Evolutionary conservation across 306 rosid species (phyloP).

Genomic region (Leucaena leucocephala): DNA sequence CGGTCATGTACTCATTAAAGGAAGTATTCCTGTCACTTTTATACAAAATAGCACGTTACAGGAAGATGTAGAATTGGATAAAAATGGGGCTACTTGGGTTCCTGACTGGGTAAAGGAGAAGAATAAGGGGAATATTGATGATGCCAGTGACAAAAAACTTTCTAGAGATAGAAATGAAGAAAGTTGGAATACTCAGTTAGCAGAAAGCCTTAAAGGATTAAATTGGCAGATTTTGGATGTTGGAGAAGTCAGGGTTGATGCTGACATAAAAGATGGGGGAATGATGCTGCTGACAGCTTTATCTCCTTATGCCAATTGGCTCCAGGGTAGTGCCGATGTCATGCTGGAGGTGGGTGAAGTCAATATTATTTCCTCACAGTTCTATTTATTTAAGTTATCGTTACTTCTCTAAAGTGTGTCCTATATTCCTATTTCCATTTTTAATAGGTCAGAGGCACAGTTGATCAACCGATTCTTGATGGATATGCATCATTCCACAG

Average conservation of each 20-base stretch:
- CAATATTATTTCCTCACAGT: slow-evolving; percentile 21
- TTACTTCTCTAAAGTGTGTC: slow-evolving; percentile 28
- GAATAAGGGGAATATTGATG: slow-evolving; percentile 57
- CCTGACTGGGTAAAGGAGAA: slow-evolving; percentile 91
- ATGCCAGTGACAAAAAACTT: slow-evolving; percentile 63
- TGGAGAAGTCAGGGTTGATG: slow-evolving; percentile 95
- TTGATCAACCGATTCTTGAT: slow-evolving; percentile 84
- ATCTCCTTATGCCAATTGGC: slow-evolving; percentile 95
- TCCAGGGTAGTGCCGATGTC: slow-evolving; percentile 88
- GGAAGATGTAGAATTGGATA: slow-evolving; percentile 71
- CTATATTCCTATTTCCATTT: slow-evolving; percentile 42
- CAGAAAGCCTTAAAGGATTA: slow-evolving; percentile 91
- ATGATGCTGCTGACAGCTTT: slow-evolving; percentile 88
- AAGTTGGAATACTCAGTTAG: slow-evolving; percentile 82
- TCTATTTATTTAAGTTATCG: slow-evolving; percentile 22
- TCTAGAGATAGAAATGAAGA: slow-evolving; percentile 91
- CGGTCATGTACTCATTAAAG: slow-evolving; percentile 93
- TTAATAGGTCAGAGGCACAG: slow-evolving; percentile 86
- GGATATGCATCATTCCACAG: slow-evolving; percentile 92
- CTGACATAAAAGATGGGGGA: slow-evolving; percentile 97
- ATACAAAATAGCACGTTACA: slow-evolving; percentile 61
- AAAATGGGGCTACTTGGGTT: slow-evolving; percentile 64
- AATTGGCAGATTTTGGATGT: slow-evolving; percentile 90
- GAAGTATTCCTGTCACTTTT: slow-evolving; percentile 84
- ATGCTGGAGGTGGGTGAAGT: slow-evolving; percentile 76